phyloP scores from a whole-genome alignment of 2,329 filamentous ascomycete species.

The Hymenoscyphus repandus region DNA sequence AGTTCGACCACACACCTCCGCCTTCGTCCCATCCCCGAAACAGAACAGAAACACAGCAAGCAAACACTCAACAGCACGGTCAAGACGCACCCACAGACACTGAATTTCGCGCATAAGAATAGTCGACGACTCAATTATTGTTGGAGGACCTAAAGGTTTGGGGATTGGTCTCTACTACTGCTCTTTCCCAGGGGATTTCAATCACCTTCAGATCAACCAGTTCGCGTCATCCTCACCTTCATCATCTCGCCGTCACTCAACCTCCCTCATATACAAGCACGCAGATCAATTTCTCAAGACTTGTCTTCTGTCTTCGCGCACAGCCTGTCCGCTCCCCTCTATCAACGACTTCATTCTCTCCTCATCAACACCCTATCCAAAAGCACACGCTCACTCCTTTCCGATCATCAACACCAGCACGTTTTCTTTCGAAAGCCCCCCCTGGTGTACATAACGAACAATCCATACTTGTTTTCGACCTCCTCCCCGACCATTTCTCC shows the following conservation, averaged over 20 bases:
- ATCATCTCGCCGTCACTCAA: constrained; percentile 29
- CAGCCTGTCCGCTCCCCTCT: constrained; percentile 32
- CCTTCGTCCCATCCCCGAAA: constrained; percentile 21
- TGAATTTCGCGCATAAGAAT: neutral
- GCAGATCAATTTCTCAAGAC: constrained; percentile 24
- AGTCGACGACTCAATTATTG: constrained; percentile 17
- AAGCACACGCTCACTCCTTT: constrained; percentile 32
- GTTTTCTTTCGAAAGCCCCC: constrained; percentile 85
- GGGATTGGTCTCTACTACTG: constrained; percentile 33
- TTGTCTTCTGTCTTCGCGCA: constrained; percentile 30
- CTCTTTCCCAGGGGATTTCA: constrained; percentile 27
- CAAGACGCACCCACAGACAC: neutral
- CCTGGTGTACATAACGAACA: constrained; percentile 77
- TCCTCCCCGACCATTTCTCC: constrained; percentile 38
- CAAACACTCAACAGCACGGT: constrained; percentile 15
- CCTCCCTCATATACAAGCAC: constrained; percentile 22
- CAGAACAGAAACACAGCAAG: constrained; percentile 25
- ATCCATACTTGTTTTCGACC: constrained; percentile 49
- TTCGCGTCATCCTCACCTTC: constrained; percentile 22
- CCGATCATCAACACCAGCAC: constrained; percentile 65
- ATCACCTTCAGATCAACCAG: constrained; percentile 21
- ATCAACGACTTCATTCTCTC: constrained; percentile 29
- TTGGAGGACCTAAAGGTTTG: constrained; percentile 33
- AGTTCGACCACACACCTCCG: constrained; percentile 1
- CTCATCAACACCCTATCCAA: constrained; percentile 29